Percentiles rank a stretch among this genome's conserved stretches.
Conservation (phyloP, 2,329 filamentous ascomycete species). For the Penicillium sp. region DNA sequence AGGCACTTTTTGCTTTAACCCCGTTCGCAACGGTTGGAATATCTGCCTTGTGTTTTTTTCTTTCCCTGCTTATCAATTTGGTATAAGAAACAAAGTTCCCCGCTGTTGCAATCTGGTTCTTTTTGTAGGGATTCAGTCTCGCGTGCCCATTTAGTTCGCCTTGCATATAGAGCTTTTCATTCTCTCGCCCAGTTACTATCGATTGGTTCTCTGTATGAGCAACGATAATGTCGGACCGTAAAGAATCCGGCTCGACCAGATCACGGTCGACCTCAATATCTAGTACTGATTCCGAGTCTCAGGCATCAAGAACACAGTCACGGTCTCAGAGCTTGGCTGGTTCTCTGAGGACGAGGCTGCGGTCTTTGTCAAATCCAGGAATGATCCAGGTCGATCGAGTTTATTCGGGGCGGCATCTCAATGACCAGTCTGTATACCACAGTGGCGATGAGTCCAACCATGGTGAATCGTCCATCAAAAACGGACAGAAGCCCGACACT, state of each 20-base stretch:
- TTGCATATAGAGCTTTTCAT: neutral
- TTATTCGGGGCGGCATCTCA: slow-evolving; percentile 33
- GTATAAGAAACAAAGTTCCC: neutral
- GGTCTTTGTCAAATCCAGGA: slow-evolving; percentile 18
- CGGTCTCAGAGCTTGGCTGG: slow-evolving; percentile 2
- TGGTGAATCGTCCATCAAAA: neutral
- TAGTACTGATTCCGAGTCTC: slow-evolving; percentile 13
- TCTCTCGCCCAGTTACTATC: neutral
- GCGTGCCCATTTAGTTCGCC: neutral
- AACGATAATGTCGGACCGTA: slow-evolving; percentile 12
- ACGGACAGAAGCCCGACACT: slow-evolving; percentile 13
- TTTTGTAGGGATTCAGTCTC: neutral
- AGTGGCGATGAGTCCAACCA: slow-evolving; percentile 20
- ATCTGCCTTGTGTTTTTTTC: neutral
- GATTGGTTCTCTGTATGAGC: neutral
- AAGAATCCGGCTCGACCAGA: slow-evolving; percentile 4
- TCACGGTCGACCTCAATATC: slow-evolving; percentile 19
- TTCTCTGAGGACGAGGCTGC: slow-evolving; percentile 7
- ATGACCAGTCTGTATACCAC: slow-evolving; percentile 36
- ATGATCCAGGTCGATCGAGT: slow-evolving; percentile 22
- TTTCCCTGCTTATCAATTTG: neutral
- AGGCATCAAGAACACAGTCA: slow-evolving; percentile 4
- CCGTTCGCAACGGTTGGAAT: neutral
- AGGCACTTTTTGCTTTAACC: neutral
- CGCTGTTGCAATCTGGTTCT: neutral